A percentile compares a stretch with the other conserved stretches of the same genome.
These are phyloP conservation scores for Fusarium humuli DNA, from an alignment of 2,329 filamentous ascomycete genomes.

Conservation along the genomic window DNA sequence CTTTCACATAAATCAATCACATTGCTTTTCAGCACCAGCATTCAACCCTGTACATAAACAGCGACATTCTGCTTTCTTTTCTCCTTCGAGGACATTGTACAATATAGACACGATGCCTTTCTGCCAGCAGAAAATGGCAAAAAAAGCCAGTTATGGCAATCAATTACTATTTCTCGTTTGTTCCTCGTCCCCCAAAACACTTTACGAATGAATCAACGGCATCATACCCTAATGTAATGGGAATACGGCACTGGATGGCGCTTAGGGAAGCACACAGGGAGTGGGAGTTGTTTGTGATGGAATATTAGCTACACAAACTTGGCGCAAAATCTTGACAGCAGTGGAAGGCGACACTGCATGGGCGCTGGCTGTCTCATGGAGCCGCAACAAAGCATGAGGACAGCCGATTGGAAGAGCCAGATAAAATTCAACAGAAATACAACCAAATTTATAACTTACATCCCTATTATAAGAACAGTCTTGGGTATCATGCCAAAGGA, in stretches of 20 bases:
- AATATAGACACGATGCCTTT: slow-evolving; percentile 31
- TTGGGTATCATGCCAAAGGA: background rate
- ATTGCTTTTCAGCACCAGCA: slow-evolving; percentile 3
- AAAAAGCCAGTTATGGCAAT: slow-evolving; percentile 25
- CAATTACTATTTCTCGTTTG: slow-evolving; percentile 24
- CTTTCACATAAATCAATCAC: background rate
- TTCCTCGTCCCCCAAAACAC: slow-evolving; percentile 11
- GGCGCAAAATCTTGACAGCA: background rate
- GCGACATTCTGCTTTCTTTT: slow-evolving; percentile 18
- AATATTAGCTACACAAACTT: background rate
- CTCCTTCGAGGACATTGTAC: slow-evolving; percentile 34
- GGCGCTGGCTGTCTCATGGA: background rate
- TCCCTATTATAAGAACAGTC: background rate
- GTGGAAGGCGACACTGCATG: background rate
- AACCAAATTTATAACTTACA: slow-evolving; percentile 5
- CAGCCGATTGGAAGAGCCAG: background rate
- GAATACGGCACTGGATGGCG: slow-evolving; percentile 40
- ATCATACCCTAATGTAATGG: slow-evolving; percentile 50
- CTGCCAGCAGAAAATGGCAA: slow-evolving; percentile 14
- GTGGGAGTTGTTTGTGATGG: slow-evolving; percentile 15
- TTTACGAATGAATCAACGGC: slow-evolving; percentile 42
- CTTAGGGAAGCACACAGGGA: slow-evolving; percentile 35
- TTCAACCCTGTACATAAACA: slow-evolving; percentile 30
- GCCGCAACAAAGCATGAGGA: background rate
- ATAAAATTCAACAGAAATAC: slow-evolving; percentile 2